Percentiles rank a stretch among this genome's conserved stretches.
These are phyloP conservation scores for Cochlearia excelsa DNA, from an alignment of 345 rosid species.

Conservation along the genomic window DNA sequence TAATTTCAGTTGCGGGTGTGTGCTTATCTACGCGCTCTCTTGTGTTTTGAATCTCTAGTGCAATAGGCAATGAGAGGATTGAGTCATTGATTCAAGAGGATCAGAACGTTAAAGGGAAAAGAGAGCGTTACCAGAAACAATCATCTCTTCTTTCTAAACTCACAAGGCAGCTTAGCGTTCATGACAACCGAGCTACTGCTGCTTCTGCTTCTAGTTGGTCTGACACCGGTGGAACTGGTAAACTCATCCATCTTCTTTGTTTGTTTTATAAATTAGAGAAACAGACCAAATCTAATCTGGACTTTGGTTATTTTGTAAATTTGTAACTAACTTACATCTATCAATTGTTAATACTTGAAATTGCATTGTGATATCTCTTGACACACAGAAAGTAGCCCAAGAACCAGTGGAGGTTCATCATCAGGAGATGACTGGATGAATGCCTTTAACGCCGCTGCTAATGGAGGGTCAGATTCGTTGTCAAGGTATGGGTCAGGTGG, in stretches of 20 bases:
- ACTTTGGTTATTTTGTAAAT: background rate
- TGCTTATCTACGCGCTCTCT: conserved; percentile 20
- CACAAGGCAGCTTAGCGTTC: conserved; percentile 77
- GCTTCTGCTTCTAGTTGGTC: conserved; percentile 67
- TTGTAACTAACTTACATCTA: background rate
- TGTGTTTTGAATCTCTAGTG: conserved; percentile 43
- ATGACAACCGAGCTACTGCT: conserved; percentile 89
- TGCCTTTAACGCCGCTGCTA: conserved; percentile 88
- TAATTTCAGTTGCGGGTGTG: background rate
- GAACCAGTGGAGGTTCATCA: conserved; percentile 46
- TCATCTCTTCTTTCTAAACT: conserved; percentile 81
- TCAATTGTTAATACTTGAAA: background rate
- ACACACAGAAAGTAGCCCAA: conserved; percentile 79
- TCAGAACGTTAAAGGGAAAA: conserved; percentile 67
- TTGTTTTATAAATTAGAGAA: background rate
- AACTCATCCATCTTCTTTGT: background rate
- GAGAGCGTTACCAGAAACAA: conserved; percentile 84
- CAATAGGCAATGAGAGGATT: conserved; percentile 68
- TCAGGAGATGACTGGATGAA: conserved; percentile 94
- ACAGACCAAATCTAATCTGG: background rate
- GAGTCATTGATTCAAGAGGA: conserved; percentile 93
- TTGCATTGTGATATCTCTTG: background rate
- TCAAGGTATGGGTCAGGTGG: conserved; percentile 49
- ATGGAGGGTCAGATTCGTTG: conserved; percentile 47
- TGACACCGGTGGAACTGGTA: conserved; percentile 54